These are phyloP conservation scores for Darksidea phi DNA, from an alignment of 495 filamentous ascomycete genomes.

Conservation along the genomic window DNA sequence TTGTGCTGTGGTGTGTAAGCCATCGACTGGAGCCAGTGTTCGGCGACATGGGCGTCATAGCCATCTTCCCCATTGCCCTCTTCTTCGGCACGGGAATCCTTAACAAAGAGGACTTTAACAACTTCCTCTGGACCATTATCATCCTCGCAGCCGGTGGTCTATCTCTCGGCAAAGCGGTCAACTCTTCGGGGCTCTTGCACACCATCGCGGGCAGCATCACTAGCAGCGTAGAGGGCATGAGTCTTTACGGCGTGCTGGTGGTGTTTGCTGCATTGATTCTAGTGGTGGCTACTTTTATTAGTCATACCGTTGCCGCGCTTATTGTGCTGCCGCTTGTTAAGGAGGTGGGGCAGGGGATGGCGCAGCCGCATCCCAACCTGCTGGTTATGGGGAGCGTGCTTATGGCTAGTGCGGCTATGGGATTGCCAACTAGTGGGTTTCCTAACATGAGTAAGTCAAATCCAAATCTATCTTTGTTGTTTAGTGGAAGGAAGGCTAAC, in stretches of 20 bases:
- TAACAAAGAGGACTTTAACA: slow-evolving; percentile 99
- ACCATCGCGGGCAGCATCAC: slow-evolving; percentile 79
- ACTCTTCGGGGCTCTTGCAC: slow-evolving; percentile 87
- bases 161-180: slow-evolving; percentile 91
- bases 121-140: slow-evolving; percentile 99
- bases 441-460: slow-evolving; percentile 95
- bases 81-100: slow-evolving; percentile 98
- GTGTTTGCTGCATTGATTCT: slow-evolving; percentile 84
- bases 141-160: slow-evolving; percentile 94
- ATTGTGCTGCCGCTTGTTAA: slow-evolving; percentile 91
- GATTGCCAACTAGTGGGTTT: slow-evolving; percentile 89
- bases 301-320: slow-evolving; percentile 91
- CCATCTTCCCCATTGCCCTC: slow-evolving; percentile 89
- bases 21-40: slow-evolving; percentile 85
- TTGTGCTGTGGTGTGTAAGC: slow-evolving; percentile 85
- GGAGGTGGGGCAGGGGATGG: slow-evolving; percentile 79
- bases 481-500: not conserved
- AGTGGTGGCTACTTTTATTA: slow-evolving; percentile 96
- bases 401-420: slow-evolving; percentile 78
- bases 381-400: slow-evolving; percentile 81
- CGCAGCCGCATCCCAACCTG: slow-evolving; percentile 86
- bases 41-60: slow-evolving; percentile 97
- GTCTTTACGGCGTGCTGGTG: slow-evolving; percentile 81
- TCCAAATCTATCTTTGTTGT: not conserved
- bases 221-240: slow-evolving; percentile 67